phyloP scores from a whole-genome alignment of 2,329 filamentous ascomycete genomes.

The Onygenales sp. region DNA sequence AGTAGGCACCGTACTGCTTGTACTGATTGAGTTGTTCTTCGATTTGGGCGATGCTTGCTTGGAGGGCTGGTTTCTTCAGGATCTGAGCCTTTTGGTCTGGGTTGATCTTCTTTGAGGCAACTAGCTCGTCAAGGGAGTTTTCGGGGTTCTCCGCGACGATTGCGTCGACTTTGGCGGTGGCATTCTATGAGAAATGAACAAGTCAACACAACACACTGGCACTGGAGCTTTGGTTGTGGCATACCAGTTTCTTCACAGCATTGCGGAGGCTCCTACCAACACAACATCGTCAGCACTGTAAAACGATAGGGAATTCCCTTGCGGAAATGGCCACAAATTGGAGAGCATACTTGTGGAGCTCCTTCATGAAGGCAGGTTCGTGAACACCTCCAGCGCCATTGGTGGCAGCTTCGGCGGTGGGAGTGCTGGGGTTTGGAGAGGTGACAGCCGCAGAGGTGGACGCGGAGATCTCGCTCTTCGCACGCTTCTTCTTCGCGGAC shows the following conservation, averaged over 20 bases:
- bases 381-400: constrained; percentile 50
- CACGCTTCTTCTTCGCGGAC: constrained; percentile 56
- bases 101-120: constrained; percentile 55
- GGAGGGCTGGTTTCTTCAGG: constrained; percentile 53
- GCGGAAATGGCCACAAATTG: constrained; percentile 5
- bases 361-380: constrained; percentile 75
- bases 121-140: constrained; percentile 53
- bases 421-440: constrained; percentile 20
- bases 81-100: constrained; percentile 54
- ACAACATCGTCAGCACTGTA: constrained; percentile 8
- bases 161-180: constrained; percentile 50
- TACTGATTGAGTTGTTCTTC: constrained; percentile 54
- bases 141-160: constrained; percentile 52
- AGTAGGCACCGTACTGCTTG: constrained; percentile 50
- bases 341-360: constrained; percentile 71
- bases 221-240: constrained; percentile 20
- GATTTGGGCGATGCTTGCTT: constrained; percentile 45
- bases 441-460: constrained; percentile 33
- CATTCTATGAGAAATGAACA: constrained; percentile 32
- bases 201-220: background rate
- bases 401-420: constrained; percentile 35
- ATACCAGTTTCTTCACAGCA: constrained; percentile 86
- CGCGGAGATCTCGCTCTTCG: constrained; percentile 38
- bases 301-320: background rate
- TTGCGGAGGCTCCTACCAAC: constrained; percentile 73